Conservation (phyloP, 345 rosid genomes). For the Stellera chamaejasme region DNA sequence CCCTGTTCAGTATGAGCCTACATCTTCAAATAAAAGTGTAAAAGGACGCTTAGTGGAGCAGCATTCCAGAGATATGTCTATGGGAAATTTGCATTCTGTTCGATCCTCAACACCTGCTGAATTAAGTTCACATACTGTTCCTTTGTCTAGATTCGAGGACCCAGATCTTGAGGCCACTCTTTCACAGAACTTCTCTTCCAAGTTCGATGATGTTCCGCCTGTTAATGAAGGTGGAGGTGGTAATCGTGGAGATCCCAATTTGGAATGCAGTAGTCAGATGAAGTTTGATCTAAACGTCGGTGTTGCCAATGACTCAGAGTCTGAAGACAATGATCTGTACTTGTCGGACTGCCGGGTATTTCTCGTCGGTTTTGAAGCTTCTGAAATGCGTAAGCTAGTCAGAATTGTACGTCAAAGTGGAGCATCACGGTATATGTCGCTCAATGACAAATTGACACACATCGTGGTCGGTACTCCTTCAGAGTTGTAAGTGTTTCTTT, state of each 20-base stretch:
- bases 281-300: slow-evolving; percentile 27
- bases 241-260: slow-evolving; percentile 25
- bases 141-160: slow-evolving; percentile 38
- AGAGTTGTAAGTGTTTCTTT: slow-evolving; percentile 56
- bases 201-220: slow-evolving; percentile 37
- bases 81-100: slow-evolving; percentile 26
- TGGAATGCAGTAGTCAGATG: slow-evolving; percentile 30
- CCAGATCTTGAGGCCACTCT: slow-evolving; percentile 66
- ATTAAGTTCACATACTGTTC: slow-evolving; percentile 27
- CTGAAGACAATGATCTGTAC: slow-evolving; percentile 77
- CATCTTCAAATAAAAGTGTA: slow-evolving; percentile 32
- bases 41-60: slow-evolving; percentile 28
- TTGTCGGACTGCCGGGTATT: slow-evolving; percentile 78
- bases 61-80: slow-evolving; percentile 41
- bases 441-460: slow-evolving; percentile 74
- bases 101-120: slow-evolving; percentile 35
- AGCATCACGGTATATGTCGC: slow-evolving; percentile 62
- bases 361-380: slow-evolving; percentile 79
- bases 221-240: slow-evolving; percentile 26
- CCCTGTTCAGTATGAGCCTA: slow-evolving; percentile 54
- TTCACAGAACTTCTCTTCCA: slow-evolving; percentile 54
- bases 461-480: slow-evolving; percentile 82
- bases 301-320: slow-evolving; percentile 74
- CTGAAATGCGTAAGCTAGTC: slow-evolving; percentile 72
- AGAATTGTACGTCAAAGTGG: slow-evolving; percentile 76